Evolutionary conservation across 768 basidiomycete species (phyloP).

Genomic region (Kwoniella dendrophila): DNA sequence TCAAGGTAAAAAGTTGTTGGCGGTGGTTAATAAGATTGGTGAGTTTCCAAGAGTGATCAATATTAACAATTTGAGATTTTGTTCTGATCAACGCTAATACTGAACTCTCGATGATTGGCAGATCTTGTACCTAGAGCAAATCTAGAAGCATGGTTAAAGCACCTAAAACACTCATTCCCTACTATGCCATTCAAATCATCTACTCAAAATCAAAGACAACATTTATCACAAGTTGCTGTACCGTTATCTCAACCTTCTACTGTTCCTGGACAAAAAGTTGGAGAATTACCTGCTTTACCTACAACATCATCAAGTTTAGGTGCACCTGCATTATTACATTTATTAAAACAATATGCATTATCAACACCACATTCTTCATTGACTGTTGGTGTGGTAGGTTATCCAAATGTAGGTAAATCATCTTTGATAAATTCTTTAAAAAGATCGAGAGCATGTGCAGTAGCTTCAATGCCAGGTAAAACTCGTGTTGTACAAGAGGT

Average conservation of each 20-base stretch:
- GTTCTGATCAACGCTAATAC: background rate
- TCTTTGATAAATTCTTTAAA: slow-evolving; percentile 57
- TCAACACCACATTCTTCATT: slow-evolving; percentile 55
- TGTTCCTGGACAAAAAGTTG: slow-evolving; percentile 40
- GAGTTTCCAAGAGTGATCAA: slow-evolving; percentile 50
- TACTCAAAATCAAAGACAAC: slow-evolving; percentile 73
- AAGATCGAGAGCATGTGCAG: slow-evolving; percentile 65
- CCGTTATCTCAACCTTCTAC: slow-evolving; percentile 37
- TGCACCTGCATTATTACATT: slow-evolving; percentile 66
- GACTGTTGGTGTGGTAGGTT: slow-evolving; percentile 57
- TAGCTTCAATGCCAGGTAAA: slow-evolving; percentile 91
- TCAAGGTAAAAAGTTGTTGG: slow-evolving; percentile 88
- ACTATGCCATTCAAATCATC: slow-evolving; percentile 88
- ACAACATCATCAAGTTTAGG: slow-evolving; percentile 54
- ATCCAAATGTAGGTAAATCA: slow-evolving; percentile 57
- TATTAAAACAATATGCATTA: slow-evolving; percentile 65
- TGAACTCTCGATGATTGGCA: slow-evolving; percentile 53
- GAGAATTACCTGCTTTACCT: slow-evolving; percentile 40
- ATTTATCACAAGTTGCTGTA: slow-evolving; percentile 64
- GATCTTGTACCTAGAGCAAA: slow-evolving; percentile 88
- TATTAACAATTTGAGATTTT: background rate
- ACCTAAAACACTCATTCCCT: slow-evolving; percentile 88
- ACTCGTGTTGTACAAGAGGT: slow-evolving; percentile 89
- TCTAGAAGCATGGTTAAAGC: slow-evolving; percentile 83
- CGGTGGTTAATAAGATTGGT: slow-evolving; percentile 98